Base-by-base conservation (phyloP, 2,329 filamentous ascomycete genomes). In the Ceratocystis alfenasii region DNA sequence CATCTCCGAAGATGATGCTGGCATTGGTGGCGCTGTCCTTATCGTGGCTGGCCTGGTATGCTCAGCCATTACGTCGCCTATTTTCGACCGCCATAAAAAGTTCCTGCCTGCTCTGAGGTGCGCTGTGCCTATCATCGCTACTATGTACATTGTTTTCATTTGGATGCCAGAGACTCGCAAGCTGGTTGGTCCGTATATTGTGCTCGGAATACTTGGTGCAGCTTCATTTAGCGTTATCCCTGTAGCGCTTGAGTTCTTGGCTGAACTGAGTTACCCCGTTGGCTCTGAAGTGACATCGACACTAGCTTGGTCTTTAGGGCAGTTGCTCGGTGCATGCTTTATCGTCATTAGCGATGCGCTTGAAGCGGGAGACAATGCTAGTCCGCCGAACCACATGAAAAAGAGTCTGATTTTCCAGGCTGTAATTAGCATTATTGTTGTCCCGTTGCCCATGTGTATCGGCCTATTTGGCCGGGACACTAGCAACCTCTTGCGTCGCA, bases 11-110 rank as follows among this genome's bases (percentile, higher is more conserved):
- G 87, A 87, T 69, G 82, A 96, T 66, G 89, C 93, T 25, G 94
- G 94, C 44, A 92, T 97, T 71, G 90, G 87, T 10, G 94, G 94
- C 69, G 94, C 89, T 0, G 76, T 97, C 7, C 82, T 97, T 44
- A 97, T 97, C 73, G 80, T 96, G 60, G 89, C 94, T 64, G 94
- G 94, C 7, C 84, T 99, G 1, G 80, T 95, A 57, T 76, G 83
- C 3, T 82, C 90, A 0, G 94, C 90, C 15, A 79, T 95, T 68
- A 81, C 85, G 0, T 89, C 87, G 0, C 93, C 93, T 0, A 80
- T 96, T 70, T 83, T 95, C 69, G 94, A 97, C 77, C 84, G 87
- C 64, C 92, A 86, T 66, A 95, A 96, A 75, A 79, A 83, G 30
- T 95, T 92, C 72, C 78, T 96, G 0, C 73, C 82, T 3, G 83